These are phyloP conservation scores for Cladosporium oxysporum DNA, from an alignment of 2,329 filamentous ascomycete species.

Conservation along the genomic window DNA sequence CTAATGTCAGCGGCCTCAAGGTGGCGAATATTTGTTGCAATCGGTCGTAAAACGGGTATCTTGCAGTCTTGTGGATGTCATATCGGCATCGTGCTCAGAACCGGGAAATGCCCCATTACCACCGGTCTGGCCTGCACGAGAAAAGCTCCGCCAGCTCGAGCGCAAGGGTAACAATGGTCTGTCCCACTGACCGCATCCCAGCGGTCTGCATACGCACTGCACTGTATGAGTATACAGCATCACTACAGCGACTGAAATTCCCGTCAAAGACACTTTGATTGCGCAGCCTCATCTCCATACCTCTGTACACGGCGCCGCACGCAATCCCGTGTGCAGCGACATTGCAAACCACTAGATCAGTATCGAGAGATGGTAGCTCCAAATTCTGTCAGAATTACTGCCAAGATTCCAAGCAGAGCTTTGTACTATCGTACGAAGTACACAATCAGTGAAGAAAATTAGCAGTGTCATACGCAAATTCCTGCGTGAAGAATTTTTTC, in stretches of 20 bases:
- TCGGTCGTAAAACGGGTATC: neutral
- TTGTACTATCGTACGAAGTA: no score
- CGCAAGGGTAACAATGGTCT: conserved; percentile 49
- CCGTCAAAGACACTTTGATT: neutral
- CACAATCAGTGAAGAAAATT: no score
- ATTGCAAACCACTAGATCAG: no score
- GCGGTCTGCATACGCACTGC: neutral
- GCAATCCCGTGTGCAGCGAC: no score
- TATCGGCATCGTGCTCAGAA: conserved; percentile 67
- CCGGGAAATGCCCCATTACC: conserved; percentile 74
- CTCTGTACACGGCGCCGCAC: no score
- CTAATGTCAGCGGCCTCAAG: neutral
- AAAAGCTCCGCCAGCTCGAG: conserved; percentile 69
- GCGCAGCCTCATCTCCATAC: no score
- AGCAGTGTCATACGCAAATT: no score
- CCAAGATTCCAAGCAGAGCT: no score
- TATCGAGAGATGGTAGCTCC: no score
- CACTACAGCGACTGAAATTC: neutral
- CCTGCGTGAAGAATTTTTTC: no score
- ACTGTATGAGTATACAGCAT: neutral
- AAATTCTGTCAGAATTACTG: no score
- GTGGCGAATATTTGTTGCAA: neutral
- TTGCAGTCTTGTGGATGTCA: neutral
- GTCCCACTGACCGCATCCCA: neutral
- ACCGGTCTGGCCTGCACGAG: conserved; percentile 72